Percentiles rank a stretch among this genome's conserved stretches.
These are phyloP conservation scores for Saccharomyces hybrid DNA, from an alignment of 1,139 yeast species.

Conservation along the genomic window DNA sequence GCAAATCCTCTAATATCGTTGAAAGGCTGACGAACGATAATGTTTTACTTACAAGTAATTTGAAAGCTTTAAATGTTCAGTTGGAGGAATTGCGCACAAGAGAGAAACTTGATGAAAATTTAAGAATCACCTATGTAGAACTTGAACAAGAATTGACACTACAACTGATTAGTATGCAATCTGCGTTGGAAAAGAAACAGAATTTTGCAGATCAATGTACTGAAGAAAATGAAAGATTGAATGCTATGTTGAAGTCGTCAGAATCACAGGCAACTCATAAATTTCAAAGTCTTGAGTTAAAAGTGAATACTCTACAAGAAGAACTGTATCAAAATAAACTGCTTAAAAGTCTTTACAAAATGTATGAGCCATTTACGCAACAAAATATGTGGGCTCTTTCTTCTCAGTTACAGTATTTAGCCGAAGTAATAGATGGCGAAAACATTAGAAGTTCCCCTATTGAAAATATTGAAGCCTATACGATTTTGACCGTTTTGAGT, in stretches of 20 bases:
- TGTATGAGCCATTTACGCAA: not conserved
- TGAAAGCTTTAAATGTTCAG: not conserved
- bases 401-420: slow-evolving; percentile 1
- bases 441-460: not conserved
- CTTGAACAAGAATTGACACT: slow-evolving; percentile 47
- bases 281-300: not conserved
- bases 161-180: slow-evolving; percentile 38
- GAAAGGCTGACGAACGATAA: slow-evolving; percentile 36
- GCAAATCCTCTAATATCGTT: slow-evolving; percentile 18
- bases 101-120: slow-evolving; percentile 51
- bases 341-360: not conserved
- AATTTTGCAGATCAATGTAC: not conserved
- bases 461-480: not conserved
- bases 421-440: not conserved
- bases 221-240: not conserved
- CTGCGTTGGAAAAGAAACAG: not conserved
- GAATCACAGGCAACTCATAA: not conserved
- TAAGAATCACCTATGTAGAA: slow-evolving; percentile 52
- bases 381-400: not conserved
- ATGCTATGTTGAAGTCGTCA: not conserved
- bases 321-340: not conserved
- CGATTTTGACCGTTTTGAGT: not conserved
- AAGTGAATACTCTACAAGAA: not conserved
- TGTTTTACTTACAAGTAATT: slow-evolving; percentile 40
- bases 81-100: slow-evolving; percentile 42